Evolutionary conservation across 2,329 filamentous ascomycete genomes (phyloP).

Genomic region (Pseudodiploospora longispora): DNA sequence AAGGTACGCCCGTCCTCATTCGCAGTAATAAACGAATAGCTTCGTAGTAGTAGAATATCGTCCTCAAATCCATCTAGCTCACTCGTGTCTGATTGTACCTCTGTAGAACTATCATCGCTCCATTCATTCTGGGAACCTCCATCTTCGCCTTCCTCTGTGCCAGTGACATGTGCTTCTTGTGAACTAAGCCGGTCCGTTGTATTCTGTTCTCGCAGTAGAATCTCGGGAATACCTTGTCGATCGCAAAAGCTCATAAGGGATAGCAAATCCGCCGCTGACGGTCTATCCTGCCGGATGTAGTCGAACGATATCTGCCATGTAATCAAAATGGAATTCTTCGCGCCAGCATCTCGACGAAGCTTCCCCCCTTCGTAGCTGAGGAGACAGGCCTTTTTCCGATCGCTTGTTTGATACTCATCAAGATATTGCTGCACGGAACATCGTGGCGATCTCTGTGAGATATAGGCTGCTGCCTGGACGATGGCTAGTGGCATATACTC

Average conservation of each 20-base stretch:
- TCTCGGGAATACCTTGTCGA: slow-evolving; percentile 28
- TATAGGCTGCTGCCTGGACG: slow-evolving; percentile 15
- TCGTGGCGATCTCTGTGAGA: slow-evolving; percentile 3
- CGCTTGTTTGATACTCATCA: slow-evolving; percentile 3
- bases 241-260: slow-evolving; percentile 41
- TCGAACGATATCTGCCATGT: slow-evolving; percentile 12
- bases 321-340: slow-evolving; percentile 16
- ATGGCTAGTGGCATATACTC: slow-evolving; percentile 24
- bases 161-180: slow-evolving; percentile 13
- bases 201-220: neutral
- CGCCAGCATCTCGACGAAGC: slow-evolving; percentile 13
- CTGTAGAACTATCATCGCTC: slow-evolving; percentile 6
- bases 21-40: neutral
- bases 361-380: slow-evolving; percentile 1
- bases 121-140: neutral
- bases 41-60: slow-evolving; percentile 1
- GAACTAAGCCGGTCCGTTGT: too few relatives aligned
- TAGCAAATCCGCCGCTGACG: slow-evolving; percentile 31
- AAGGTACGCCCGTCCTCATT: slow-evolving; percentile 2
- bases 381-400: slow-evolving; percentile 3
- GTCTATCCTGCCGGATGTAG: slow-evolving; percentile 23
- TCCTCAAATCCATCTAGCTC: neutral
- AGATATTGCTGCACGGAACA: slow-evolving; percentile 4
- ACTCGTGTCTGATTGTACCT: neutral
- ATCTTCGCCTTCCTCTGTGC: slow-evolving; percentile 5